Percentiles rank a stretch among this genome's conserved stretches.
Conservation (phyloP, 495 filamentous ascomycete species). For the Neurospora sp. region DNA sequence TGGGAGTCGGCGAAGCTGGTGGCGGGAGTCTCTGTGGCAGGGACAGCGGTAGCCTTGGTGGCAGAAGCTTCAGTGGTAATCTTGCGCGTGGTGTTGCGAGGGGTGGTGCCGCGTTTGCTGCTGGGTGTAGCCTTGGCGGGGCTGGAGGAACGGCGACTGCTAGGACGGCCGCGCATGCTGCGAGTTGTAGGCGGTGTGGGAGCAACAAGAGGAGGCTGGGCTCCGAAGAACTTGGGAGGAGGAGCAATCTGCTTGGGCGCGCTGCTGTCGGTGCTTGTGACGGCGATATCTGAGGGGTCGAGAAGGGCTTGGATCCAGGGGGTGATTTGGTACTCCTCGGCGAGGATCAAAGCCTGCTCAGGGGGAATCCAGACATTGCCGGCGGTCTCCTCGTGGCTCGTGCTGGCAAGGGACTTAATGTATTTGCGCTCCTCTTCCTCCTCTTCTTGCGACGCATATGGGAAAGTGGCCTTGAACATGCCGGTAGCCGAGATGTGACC, state of each 20-base stretch:
- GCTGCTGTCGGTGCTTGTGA: constrained; percentile 29
- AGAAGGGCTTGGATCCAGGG: constrained; percentile 86
- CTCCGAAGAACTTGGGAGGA: constrained; percentile 51
- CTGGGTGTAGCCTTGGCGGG: constrained; percentile 44
- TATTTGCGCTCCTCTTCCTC: constrained; percentile 81
- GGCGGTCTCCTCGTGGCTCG: constrained; percentile 83
- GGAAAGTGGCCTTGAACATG: constrained; percentile 99
- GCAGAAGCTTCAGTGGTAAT: constrained; percentile 39
- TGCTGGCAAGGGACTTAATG: constrained; percentile 66
- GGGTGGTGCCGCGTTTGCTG: constrained; percentile 36
- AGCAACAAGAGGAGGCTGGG: constrained; percentile 30
- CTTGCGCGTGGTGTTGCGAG: constrained; percentile 54
- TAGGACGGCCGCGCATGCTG: constrained; percentile 40
- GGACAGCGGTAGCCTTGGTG: neutral
- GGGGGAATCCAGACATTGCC: constrained; percentile 96
- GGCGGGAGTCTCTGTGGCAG: constrained; percentile 16
- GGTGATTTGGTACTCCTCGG: constrained; percentile 67
- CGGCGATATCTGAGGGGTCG: constrained; percentile 58
- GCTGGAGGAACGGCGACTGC: constrained; percentile 43
- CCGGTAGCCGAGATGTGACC: constrained; percentile 92
- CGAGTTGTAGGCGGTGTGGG: constrained; percentile 33
- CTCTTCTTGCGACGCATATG: constrained; percentile 76
- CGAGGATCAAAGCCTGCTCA: constrained; percentile 67
- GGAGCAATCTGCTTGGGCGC: constrained; percentile 57
- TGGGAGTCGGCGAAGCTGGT: constrained; percentile 19